Evolutionary conservation across 2,329 filamentous ascomycete genomes (phyloP).

Genomic region (Neofusicoccum sp.): DNA sequence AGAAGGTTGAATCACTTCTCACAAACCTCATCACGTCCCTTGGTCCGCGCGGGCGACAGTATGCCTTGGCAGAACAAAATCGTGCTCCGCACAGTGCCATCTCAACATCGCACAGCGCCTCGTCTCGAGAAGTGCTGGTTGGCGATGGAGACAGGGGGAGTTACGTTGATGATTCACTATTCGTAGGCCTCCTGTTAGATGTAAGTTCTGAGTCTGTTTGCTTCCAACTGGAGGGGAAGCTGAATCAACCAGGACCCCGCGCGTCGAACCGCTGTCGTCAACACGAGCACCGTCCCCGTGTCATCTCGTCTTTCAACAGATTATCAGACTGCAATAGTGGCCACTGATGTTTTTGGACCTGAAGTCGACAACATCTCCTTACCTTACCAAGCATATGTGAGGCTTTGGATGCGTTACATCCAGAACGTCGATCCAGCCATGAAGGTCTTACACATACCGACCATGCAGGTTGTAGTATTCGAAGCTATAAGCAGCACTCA

Average conservation of each 20-base stretch:
- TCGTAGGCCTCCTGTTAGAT: not conserved
- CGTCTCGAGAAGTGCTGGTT: not conserved
- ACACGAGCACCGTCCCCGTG: not conserved
- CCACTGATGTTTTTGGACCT: not conserved
- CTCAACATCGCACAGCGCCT: not conserved
- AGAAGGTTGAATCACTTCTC: not conserved
- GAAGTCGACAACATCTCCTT: not conserved
- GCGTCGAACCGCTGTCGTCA: not conserved
- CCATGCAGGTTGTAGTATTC: not conserved
- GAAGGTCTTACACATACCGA: conserved; percentile 2
- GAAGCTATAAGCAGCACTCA: not conserved
- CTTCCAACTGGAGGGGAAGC: not conserved
- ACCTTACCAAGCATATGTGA: not conserved
- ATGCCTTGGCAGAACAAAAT: not conserved
- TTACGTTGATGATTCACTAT: conserved; percentile 8
- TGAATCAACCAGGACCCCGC: not conserved
- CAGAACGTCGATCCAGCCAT: not conserved
- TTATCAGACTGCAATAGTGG: not conserved
- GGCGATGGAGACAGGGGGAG: not conserved
- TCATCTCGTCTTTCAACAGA: not conserved
- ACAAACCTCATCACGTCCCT: not conserved
- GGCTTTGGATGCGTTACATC: not conserved
- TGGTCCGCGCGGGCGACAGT: not conserved
- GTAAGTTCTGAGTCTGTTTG: not conserved
- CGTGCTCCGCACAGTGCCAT: not conserved